A percentile compares a stretch with the other conserved stretches of the same genome.
Evolutionary conservation across 352 stramenopile species (phyloP).

Genomic region (Globisporangium cystogenes): DNA sequence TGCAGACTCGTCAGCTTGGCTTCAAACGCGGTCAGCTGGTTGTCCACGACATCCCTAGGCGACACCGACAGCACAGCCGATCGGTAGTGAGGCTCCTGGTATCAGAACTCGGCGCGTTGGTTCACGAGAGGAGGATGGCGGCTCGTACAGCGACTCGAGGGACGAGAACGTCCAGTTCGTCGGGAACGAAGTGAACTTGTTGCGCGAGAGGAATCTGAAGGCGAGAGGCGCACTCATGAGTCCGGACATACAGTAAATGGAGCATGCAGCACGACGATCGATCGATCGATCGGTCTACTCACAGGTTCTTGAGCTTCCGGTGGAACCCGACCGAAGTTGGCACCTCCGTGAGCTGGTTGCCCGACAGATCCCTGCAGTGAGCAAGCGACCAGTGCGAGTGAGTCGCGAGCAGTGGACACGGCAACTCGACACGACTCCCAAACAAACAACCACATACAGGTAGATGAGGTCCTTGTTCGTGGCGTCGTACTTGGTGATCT

Average conservation of each 20-base stretch:
- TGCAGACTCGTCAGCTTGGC: background rate
- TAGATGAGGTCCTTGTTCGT: conserved; percentile 4
- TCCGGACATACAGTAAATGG: background rate
- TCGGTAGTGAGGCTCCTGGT: background rate
- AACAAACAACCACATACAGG: background rate
- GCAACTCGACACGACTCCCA: background rate
- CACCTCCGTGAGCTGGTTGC: conserved; percentile 1
- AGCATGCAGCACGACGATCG: background rate
- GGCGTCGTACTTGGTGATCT: conserved; percentile 4
- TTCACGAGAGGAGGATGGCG: background rate
- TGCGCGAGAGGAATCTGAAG: background rate
- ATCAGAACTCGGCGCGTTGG: background rate
- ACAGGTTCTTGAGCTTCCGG: conserved; percentile 9
- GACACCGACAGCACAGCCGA: background rate
- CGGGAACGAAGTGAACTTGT: conserved; percentile 5
- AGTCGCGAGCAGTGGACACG: background rate
- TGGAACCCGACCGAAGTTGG: background rate
- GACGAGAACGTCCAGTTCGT: background rate
- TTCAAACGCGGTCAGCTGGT: conserved; percentile 4
- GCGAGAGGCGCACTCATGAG: background rate
- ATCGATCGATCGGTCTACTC: background rate
- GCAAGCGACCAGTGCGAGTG: background rate
- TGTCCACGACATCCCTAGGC: background rate
- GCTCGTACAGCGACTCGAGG: conserved; percentile 1
- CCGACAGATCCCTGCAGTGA: background rate